A percentile compares a stretch with the other conserved stretches of the same genome.
phyloP scores from a whole-genome alignment of 2,329 filamentous ascomycete genomes.

The Colletotrichum aenigma region DNA sequence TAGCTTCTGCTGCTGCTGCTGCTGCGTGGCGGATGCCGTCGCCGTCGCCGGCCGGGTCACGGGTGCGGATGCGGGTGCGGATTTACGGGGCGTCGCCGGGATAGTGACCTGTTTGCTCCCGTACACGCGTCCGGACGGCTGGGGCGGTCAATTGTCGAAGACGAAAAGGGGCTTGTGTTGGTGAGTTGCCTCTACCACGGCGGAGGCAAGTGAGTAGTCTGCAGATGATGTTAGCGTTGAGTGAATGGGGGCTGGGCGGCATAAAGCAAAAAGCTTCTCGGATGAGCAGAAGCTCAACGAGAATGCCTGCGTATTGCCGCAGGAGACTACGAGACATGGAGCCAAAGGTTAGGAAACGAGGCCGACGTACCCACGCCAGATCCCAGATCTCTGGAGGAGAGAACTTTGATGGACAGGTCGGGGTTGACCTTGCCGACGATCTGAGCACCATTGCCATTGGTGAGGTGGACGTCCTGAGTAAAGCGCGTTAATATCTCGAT shows the following conservation, averaged over 20 bases:
- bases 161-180: conserved; percentile 78
- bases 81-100: conserved; percentile 34
- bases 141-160: conserved; percentile 55
- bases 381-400: conserved; percentile 74
- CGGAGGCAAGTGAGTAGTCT: conserved; percentile 79
- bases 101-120: conserved; percentile 29
- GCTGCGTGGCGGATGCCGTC: not conserved
- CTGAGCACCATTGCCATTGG: conserved; percentile 73
- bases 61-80: conserved; percentile 34
- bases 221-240: not conserved
- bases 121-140: conserved; percentile 9
- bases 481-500: not conserved
- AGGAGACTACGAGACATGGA: not conserved
- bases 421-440: conserved; percentile 81
- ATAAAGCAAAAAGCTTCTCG: not conserved
- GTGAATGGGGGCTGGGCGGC: not conserved
- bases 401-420: conserved; percentile 73
- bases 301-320: not conserved
- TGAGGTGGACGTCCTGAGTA: conserved; percentile 70
- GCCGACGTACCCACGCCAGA: conserved; percentile 65
- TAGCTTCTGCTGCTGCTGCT: not conserved
- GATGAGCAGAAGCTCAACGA: not conserved
- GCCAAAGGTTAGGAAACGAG: not conserved
- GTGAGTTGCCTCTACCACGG: conserved; percentile 87
- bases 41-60: conserved; percentile 37